Base-by-base conservation (phyloP, 768 basidiomycete species). In the Saitozyma podzolica region DNA sequence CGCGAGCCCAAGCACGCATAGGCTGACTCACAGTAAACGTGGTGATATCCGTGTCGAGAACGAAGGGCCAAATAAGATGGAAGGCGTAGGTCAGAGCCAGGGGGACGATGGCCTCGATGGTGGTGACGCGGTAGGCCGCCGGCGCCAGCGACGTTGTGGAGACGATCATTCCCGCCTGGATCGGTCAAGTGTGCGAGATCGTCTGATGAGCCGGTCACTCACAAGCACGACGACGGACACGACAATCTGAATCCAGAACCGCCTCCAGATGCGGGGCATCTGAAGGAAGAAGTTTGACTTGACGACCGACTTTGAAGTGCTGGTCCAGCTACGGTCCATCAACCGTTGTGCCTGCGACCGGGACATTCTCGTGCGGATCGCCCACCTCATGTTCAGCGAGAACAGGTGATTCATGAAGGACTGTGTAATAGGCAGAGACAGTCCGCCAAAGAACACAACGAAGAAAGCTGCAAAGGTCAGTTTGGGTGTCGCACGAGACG, bases 251-350 rank as follows among this genome's bases (percentile, higher is more conserved):
- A 47, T 65, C 83, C 88, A 86, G 80, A 89, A 92, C 4, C 90
- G 87, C 64, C 85, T 85, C 68, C 87, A 80, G 73, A 92, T 91
- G 62, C 85, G 85, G 1, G 91, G 91, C 9, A 91, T 86, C 77
- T 93, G 91, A 58, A 87, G 85, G 84, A 89, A 91, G 82, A 94
- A 92, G 75, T 92, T 93, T 3, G 89, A 90, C 52, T 86, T 83
- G 78, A 92, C 88, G 48, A 93, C 89, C 78, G 90, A 88, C 85
- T 91, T 91, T 68, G 84, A 85, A 6, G 89, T 90, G 9, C 88
- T 86, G 29, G 85, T 40, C 61, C 61, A 62, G 43, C 60, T 62
- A 29, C 19, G 1, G 29, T 5, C n/a, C 8, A 7, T 56, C 45
- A 56, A 42, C 56, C 8, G n/a, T 20, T 17, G 37, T 47, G 16